These are phyloP conservation scores for Miscanthus lutarioriparius DNA, from an alignment of 176 grass and related monocot species.

Conservation along the genomic window DNA sequence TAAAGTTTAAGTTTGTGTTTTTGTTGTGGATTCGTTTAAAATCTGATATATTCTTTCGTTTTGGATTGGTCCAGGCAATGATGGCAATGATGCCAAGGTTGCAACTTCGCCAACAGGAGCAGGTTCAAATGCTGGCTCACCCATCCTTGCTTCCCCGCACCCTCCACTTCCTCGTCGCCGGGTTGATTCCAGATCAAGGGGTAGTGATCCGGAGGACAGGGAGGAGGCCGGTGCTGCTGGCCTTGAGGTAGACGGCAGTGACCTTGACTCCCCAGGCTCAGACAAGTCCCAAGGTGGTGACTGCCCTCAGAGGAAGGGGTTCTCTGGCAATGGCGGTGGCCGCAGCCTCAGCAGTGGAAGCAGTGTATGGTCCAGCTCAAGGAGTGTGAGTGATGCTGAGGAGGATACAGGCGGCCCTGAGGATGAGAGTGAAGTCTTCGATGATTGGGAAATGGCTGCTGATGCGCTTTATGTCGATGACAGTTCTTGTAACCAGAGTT, in stretches of 20 bases:
- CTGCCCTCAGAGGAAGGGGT: conserved; percentile 25
- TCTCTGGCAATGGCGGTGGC: conserved; percentile 30
- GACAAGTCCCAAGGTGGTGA: conserved; percentile 34
- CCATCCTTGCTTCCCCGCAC: conserved; percentile 40
- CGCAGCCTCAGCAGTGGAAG: conserved; percentile 67
- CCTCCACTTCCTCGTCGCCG: conserved; percentile 54
- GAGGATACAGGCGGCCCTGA: conserved; percentile 58
- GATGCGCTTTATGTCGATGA: conserved; percentile 56
- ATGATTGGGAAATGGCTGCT: conserved; percentile 97
- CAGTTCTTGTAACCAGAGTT: conserved; percentile 43
- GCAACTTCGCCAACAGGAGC: conserved; percentile 28
- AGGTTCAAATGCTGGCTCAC: conserved; percentile 50
- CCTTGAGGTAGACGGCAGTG: conserved; percentile 40
- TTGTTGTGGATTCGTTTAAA: conserved; percentile 4
- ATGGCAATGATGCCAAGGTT: conserved; percentile 49
- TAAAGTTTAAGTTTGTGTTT: not conserved
- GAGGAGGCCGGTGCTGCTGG: conserved; percentile 22
- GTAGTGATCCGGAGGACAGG: conserved; percentile 37
- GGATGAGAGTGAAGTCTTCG: conserved; percentile 71
- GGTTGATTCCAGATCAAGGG: conserved; percentile 23
- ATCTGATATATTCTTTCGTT: conserved; percentile 23
- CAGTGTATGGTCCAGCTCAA: conserved; percentile 73
- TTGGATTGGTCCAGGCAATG: conserved; percentile 53
- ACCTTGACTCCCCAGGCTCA: conserved; percentile 56
- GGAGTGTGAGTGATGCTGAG: conserved; percentile 79